Base-by-base conservation (phyloP, 2,329 filamentous ascomycete species). In the Phaeosphaeriaceae sp. region DNA sequence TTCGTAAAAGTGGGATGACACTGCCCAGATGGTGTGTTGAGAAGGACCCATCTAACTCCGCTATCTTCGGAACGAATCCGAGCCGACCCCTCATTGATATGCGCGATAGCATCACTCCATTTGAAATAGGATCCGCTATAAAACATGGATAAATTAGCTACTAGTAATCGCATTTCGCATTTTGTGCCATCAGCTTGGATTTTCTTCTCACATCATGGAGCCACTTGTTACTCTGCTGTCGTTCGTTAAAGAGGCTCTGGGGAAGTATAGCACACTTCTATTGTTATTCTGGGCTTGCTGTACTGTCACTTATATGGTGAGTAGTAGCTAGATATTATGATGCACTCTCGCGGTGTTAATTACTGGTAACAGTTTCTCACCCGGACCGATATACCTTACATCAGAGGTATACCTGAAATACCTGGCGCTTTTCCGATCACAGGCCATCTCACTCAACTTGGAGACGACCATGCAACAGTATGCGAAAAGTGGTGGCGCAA, bases 391-490 rank as follows among this genome's bases (percentile, higher is more conserved):
- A 76, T 82, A 17, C 76, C 79, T 1, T 70, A 76, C 41, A 81
- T 82, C 52, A 74, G 72, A 40, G 76, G 77, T 12, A 71, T 82
- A 9, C 77, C 74, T 12, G 78, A 82, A 42, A 78, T 82, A 12
- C 80, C 81, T 2, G 76, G 77, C 12, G 78, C 79, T 2, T 60
- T 78, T 1, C 81, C 80, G 1, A 68, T 83, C 8, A 73, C 76
- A 17, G 80, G 80, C 1, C 80, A 83, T 63, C 74, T 83, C 3
- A 72, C 80, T 5, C 70, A 76, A 20, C 75, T 83, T 2, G 80
- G 81, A 13, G 78, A 81, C 3, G 80, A 83, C 56, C 81, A 83
- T 65, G 80, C 81, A 16, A 79, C 75, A 7, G 69, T 76, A 2
- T 83, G 79, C 46, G 80, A 79, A 50, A 73, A 72, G 44, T 81